Evolutionary conservation across 345 rosid species (phyloP).

Genomic region (Pugionium cornutum): DNA sequence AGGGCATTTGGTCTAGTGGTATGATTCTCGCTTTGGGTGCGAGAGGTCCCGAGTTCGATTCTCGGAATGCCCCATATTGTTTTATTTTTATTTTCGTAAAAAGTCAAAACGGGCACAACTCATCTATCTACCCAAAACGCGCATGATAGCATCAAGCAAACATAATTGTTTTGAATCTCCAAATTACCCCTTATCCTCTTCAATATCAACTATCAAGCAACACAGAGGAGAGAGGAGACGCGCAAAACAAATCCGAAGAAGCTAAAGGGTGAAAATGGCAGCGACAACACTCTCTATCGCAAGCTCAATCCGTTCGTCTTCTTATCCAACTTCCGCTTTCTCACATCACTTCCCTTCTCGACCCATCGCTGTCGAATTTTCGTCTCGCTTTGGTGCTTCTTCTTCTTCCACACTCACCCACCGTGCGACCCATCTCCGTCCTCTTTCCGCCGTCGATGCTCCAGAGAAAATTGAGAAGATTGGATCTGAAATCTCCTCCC

Average conservation of each 20-base stretch:
- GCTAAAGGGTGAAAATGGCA: constrained; percentile 41
- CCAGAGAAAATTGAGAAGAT: constrained; percentile 75
- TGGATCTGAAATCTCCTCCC: constrained; percentile 59
- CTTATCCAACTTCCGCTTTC: constrained; percentile 34
- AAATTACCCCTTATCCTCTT: constrained; percentile 39
- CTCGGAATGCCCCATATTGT: constrained; percentile 53
- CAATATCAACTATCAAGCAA: constrained; percentile 1
- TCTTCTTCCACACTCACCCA: constrained; percentile 37
- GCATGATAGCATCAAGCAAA: neutral
- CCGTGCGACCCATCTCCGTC: constrained; percentile 56
- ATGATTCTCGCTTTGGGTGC: constrained; percentile 9
- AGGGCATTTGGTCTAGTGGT: constrained; percentile 86
- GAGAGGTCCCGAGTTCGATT: no score
- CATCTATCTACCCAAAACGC: neutral
- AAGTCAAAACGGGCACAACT: no score
- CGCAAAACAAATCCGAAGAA: constrained; percentile 7
- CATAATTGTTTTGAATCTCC: neutral
- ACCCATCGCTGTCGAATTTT: constrained; percentile 45
- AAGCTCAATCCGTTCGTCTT: constrained; percentile 42
- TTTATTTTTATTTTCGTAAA: neutral
- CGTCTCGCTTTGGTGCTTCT: constrained; percentile 37
- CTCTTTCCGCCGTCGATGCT: constrained; percentile 59
- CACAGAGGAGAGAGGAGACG: neutral
- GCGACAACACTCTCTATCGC: constrained; percentile 46
- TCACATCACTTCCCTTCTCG: constrained; percentile 30